Conservation (phyloP, 306 rosid species). For the Casuarina cunninghamiana region DNA sequence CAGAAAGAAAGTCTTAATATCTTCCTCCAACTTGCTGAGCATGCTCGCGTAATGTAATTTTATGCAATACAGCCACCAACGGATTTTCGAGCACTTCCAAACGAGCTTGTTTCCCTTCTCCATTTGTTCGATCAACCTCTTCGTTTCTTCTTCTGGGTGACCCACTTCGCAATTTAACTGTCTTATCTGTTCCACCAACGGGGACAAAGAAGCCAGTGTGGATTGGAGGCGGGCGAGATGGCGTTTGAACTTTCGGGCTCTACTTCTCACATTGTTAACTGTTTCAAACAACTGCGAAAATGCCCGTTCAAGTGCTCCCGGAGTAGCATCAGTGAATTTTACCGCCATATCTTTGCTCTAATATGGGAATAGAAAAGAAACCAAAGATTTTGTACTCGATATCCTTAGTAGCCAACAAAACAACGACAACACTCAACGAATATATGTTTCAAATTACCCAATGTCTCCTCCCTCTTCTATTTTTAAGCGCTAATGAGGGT, state of each 20-base stretch:
- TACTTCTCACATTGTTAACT: background rate
- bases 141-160: background rate
- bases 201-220: background rate
- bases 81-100: background rate
- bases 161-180: background rate
- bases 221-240: slow-evolving; percentile 5
- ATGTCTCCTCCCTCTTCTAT: no score
- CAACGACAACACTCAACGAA: no score
- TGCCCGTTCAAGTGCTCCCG: slow-evolving; percentile 10
- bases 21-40: slow-evolving; percentile 7
- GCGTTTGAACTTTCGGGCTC: slow-evolving; percentile 5
- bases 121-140: background rate
- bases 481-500: no score
- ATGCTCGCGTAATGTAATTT: background rate
- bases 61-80: background rate
- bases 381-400: no score
- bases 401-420: no score
- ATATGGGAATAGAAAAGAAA: no score
- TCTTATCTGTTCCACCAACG: slow-evolving; percentile 8
- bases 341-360: background rate
- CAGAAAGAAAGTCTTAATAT: background rate
- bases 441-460: no score
- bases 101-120: slow-evolving; percentile 10
- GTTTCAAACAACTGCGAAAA: background rate
- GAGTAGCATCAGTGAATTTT: slow-evolving; percentile 2